Base-by-base conservation (phyloP, 192 early-diverging fungal genomes). In the Pecoramyces ruminantium region DNA sequence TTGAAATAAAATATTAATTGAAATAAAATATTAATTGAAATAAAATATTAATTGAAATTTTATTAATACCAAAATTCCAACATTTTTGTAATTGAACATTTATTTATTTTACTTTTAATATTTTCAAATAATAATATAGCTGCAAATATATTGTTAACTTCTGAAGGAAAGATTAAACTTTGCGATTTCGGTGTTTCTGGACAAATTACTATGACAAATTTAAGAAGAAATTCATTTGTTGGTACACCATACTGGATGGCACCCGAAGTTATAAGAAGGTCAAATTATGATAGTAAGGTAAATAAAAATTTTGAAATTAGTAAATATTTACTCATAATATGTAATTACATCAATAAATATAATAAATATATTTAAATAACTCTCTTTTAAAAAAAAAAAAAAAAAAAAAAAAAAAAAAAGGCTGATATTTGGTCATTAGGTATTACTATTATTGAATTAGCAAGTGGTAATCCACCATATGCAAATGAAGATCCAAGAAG, bases 381-480 rank as follows among this genome's bases (percentile, higher is more conserved):
- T n/a, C n/a, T n/a, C n/a, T n/a, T n/a, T n/a, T n/a, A n/a, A n/a
- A n/a, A n/a, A n/a, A n/a, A n/a, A n/a, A n/a, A n/a, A n/a, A n/a
- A n/a, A n/a, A n/a, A n/a, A n/a, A n/a, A n/a, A n/a, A n/a, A 16
- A 78, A 4, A 29, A 28, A 4, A 77, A 16, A 84, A 95, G 92
- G 95, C 94, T n/a, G 98, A 99, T 85, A 96, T 99, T 40, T 99
- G 98, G 98, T 98, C 96, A 0, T 88, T 99, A 30, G 98, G 98
- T 13, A 98, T 99, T 83, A 98, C 98, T 6, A 93, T 97, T 29
- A 97, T 97, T 79, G 98, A 99, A 82, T 92, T 99, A 79, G 94
- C 95, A 13, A 96, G 93, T 28, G 97, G 97, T 27, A 94, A 94
- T 77, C 98, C 98, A 28, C 98, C 98, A 0, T 93, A 95, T 79